phyloP scores from a whole-genome alignment of 768 basidiomycete genomes.

The Tulasnella calospora region DNA sequence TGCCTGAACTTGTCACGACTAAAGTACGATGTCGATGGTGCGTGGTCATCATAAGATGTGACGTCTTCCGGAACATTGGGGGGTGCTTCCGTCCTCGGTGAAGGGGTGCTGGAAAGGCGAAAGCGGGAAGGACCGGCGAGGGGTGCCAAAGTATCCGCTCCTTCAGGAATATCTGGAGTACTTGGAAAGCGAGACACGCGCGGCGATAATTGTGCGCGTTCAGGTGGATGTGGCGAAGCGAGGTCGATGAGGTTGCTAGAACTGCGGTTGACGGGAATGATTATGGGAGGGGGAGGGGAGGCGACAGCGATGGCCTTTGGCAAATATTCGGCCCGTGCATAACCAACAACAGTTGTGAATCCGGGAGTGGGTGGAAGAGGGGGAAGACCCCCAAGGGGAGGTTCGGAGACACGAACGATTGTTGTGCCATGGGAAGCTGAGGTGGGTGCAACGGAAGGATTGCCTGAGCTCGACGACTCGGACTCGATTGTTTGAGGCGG shows the following conservation, averaged over 20 bases:
- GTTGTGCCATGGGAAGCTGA: slow-evolving; percentile 1
- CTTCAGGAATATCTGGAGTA: background rate
- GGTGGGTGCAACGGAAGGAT: slow-evolving; percentile 13
- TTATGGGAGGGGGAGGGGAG: slow-evolving; percentile 14
- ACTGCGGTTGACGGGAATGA: slow-evolving; percentile 10
- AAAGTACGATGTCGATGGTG: slow-evolving; percentile 2
- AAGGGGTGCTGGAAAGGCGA: slow-evolving; percentile 12
- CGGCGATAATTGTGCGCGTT: background rate
- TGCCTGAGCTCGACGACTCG: background rate
- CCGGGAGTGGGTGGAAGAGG: slow-evolving; percentile 1
- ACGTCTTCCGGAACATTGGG: slow-evolving; percentile 24
- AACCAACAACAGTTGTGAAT: slow-evolving; percentile 16
- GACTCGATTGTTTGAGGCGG: slow-evolving; percentile 6
- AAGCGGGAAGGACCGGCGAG: slow-evolving; percentile 11
- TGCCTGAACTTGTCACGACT: background rate
- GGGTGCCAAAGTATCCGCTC: slow-evolving; percentile 1
- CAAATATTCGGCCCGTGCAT: slow-evolving; percentile 23
- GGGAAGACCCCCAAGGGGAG: background rate
- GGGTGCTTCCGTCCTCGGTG: slow-evolving; percentile 19
- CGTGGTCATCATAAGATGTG: background rate
- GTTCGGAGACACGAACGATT: slow-evolving; percentile 3
- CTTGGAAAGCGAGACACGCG: slow-evolving; percentile 7
- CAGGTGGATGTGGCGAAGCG: slow-evolving; percentile 16
- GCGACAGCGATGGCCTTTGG: slow-evolving; percentile 18
- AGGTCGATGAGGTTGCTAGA: slow-evolving; percentile 23